These are phyloP conservation scores for Vinca minor DNA, from an alignment of 257 asterid genomes.

Conservation along the genomic window DNA sequence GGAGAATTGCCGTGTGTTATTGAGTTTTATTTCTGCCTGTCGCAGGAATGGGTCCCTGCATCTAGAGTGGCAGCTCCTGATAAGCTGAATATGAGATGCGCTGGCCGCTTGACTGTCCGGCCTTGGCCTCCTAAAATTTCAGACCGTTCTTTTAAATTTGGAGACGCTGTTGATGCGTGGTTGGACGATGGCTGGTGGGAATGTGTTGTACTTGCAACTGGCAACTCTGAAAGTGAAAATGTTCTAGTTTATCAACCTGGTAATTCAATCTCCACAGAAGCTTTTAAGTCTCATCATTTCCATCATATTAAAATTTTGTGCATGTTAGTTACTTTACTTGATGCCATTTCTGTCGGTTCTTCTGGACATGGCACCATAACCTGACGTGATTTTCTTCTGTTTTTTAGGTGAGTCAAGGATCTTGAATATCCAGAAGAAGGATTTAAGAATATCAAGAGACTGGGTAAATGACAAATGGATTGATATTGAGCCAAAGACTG, in stretches of 20 bases:
- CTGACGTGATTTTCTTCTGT: background rate
- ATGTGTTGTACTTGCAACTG: constrained; percentile 38
- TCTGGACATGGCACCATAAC: background rate
- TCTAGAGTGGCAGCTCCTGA: constrained; percentile 42
- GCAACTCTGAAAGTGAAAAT: constrained; percentile 15
- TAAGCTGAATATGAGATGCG: constrained; percentile 40
- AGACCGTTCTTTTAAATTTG: constrained; percentile 26
- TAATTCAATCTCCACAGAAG: constrained; percentile 13
- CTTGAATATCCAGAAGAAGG: constrained; percentile 26
- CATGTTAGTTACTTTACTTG: background rate
- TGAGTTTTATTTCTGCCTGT: constrained; percentile 1
- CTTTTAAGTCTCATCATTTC: too few species aligned
- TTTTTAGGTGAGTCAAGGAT: constrained; percentile 38
- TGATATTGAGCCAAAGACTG: constrained; percentile 26
- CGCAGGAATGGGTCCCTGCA: constrained; percentile 48
- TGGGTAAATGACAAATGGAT: constrained; percentile 50
- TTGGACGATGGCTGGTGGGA: constrained; percentile 78
- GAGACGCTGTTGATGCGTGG: constrained; percentile 67
- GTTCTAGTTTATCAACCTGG: constrained; percentile 50
- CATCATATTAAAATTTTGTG: background rate
- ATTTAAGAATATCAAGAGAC: constrained; percentile 46
- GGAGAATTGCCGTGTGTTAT: too few species aligned
- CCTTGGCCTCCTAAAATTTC: constrained; percentile 39
- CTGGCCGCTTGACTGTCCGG: constrained; percentile 45
- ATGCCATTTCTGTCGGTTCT: background rate